Base-by-base conservation (phyloP, 129 eudicot species). In the Flaveria brownii region DNA sequence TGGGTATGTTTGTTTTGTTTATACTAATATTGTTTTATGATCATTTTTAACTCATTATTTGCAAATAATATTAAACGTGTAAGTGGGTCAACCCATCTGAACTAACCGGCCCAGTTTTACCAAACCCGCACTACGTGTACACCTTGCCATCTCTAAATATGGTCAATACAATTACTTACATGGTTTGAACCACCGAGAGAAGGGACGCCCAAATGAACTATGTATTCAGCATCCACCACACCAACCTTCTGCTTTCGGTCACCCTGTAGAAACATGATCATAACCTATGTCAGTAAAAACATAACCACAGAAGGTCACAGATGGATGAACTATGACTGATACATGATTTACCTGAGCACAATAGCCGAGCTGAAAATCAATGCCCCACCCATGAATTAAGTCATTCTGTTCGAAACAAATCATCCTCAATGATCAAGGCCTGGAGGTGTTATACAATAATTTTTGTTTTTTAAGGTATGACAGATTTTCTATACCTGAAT, bases 381-480 rank as follows among this genome's bases (percentile, higher is more conserved):
- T 77, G 42, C 98, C 98, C 98, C 98, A 93, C 5, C 90, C 98
- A 82, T 93, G 98, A 80, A 93, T 87, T 87, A 93, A 71, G 81
- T 93, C 98, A 73, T 86, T 93, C 96, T 92, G 94, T 80, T 51
- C 36, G 51, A 64, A 30, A 36, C 36, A 77, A 41, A 51, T 3
- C 64, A 71, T 36, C 25, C 45, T 39, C 3, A 74, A 63, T 8
- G 23, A 59, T 46, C 55, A 61, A 78, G 70, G 13, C 33, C 33
- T 2, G 33, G 33, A 28, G 33, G 33, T 28, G 0, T 28, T 28
- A 28, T 9, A 28, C 8, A 5, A 39, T 15, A 14, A 6, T 30
- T 30, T 4, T 4, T 33, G 39, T 33, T 33, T 16, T 60, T 60
- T 11, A 60, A 43, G 28, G 49, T 15, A 4, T 25, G 23, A 15